Evolutionary conservation across 805 yeast genomes (phyloP).

Genomic region (Monosporozyma unispora): DNA sequence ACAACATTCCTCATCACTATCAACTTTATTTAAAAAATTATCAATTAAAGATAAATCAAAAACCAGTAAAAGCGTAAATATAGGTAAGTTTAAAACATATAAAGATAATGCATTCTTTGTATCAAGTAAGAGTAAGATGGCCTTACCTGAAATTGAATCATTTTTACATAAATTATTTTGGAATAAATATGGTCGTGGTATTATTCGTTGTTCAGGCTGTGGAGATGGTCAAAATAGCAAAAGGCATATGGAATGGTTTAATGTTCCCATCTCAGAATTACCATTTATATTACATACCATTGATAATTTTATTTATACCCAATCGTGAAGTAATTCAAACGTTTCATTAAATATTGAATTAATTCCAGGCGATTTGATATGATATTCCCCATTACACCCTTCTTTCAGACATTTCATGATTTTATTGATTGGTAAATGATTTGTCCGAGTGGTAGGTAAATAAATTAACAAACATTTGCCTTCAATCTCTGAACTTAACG

Average conservation of each 20-base stretch:
- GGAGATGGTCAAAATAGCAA: slow-evolving; percentile 11
- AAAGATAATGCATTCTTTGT: slow-evolving; percentile 20
- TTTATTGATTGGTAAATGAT: neutral
- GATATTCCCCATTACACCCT: slow-evolving; percentile 11
- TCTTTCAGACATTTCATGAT: slow-evolving; percentile 8
- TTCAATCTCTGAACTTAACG: slow-evolving; percentile 15
- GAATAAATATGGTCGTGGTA: slow-evolving; percentile 25
- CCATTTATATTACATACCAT: slow-evolving; percentile 13
- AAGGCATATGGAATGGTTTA: slow-evolving; percentile 25
- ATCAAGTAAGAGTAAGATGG: slow-evolving; percentile 10
- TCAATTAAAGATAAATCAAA: slow-evolving; percentile 4
- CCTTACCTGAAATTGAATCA: slow-evolving; percentile 16
- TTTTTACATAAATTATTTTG: slow-evolving; percentile 21
- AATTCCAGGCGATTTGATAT: neutral
- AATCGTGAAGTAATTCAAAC: neutral
- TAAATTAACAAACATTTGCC: neutral
- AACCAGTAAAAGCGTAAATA: neutral
- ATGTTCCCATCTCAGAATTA: slow-evolving; percentile 20
- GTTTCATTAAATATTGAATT: slow-evolving; percentile 4
- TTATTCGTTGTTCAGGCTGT: slow-evolving; percentile 25
- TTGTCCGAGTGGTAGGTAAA: neutral
- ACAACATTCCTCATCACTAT: neutral
- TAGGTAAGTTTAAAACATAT: slow-evolving; percentile 9
- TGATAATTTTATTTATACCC: slow-evolving; percentile 10
- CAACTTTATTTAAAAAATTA: slow-evolving; percentile 9